Evolutionary conservation across 352 stramenopile species (phyloP), one percentile per base, ranked within the genome.

Genomic region (Globisporangium solare): DNA sequence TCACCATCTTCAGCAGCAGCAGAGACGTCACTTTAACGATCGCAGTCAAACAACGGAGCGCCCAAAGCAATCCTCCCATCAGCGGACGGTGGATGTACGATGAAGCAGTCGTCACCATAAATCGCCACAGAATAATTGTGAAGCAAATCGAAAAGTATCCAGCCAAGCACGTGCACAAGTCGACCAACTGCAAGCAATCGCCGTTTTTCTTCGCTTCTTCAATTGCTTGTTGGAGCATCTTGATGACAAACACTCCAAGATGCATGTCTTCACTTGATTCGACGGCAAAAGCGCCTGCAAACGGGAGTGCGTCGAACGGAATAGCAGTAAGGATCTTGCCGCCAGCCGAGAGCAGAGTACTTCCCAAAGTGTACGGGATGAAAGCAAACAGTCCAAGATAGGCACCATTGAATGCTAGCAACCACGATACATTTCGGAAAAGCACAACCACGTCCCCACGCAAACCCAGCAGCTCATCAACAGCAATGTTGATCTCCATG

Each of bases 381-480:
- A 98, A 98, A 6, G 89, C 89, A 54, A 99, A 99, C 51, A 99
- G 73, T 7, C 94, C 95, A 2, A 99, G 74, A 67, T 98, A 99
- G 1, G 96, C 89, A 14, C 94, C 96, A 65, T 99, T 98, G 73
- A 99, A 99, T 12, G 96, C 92, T 35, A 99, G 58, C 3, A 99
- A 72, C 95, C 96, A 99, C 49, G 97, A 92, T 5, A 99, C 81
- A 62, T 99, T 99, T 21, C 96, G 88, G 58, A 99, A 87, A 6
- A 99, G 68, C 24, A 96, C 86, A 48, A 94, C 70, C 41, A 98
- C 70, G 31, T 98, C 95, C 3, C 97, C 97, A 43, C 96, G 90
- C 20, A 99, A 74, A 10, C 97, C 97, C n/a, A 99, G 67, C 1
- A 99, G 71, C 63, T 99, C 96, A 63, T 99, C 96, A 66, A 99